Base-by-base conservation (phyloP, 139 green algal genomes). In the Tetraselmis striata region DNA sequence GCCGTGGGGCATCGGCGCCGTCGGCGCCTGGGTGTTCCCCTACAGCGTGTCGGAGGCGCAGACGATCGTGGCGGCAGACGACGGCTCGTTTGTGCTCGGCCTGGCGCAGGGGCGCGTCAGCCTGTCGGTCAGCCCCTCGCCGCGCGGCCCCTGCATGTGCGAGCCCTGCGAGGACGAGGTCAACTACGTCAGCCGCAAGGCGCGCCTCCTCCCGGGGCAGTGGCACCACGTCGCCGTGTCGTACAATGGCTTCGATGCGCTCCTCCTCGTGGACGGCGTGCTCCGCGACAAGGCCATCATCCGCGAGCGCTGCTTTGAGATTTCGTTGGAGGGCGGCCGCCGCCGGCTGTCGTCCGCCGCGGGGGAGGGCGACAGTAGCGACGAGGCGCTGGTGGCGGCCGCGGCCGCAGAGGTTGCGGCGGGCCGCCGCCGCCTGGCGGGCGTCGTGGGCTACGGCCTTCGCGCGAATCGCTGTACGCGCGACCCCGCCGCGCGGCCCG, bases 171-270 rank as follows among this genome's bases (percentile, higher is more conserved):
- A 23, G 23, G 28, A 32, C 81, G 29, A 78, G 74, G 23, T 28
- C 31, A 59, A 84, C 74, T 67, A 81, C 75, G 24, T 79, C 22
- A 78, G 23, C 28, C 74, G 24, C 11, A 74, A 30, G 2, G 29
- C 67, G 25, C 28, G 11, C 11, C 29, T 84, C 2, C 27, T 32
- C 28, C 30, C 76, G 2, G 30, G 83, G 22, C 59, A 0, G 28
- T 84, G 81, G 81, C 24, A 30, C 81, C 74, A 84, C 75, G 30
- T 84, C 24, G 81, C 75, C 28, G 31, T 81, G n/a, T 75, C 81
- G 22, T 84, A 84, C 81, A 79, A 75, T 28, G 75, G 59, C 28
- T 30, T 32, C 27, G 28, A 78, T 1, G 80, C 59, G 27, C 30
- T 79, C 27, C 59, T 75, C 28, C 28, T 79, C 29, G 59, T 83